Base-by-base conservation (phyloP, 768 basidiomycete genomes). In the Nidula microcarpa region DNA sequence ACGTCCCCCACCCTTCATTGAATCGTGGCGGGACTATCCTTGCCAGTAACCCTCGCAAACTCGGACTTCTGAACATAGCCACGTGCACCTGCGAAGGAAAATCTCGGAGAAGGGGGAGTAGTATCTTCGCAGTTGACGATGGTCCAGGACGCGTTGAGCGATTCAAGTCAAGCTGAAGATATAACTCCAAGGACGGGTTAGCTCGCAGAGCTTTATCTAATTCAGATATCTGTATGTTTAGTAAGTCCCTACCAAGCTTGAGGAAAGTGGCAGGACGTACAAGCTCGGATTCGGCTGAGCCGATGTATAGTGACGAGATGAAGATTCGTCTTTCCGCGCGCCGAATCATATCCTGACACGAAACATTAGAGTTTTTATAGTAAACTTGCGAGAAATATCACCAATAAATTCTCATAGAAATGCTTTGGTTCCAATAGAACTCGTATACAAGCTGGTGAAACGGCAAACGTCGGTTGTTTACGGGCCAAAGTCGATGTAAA, bases 1-100 rank as follows among this genome's bases (percentile, higher is more conserved):
- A 98, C 1, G 95, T 93, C 0, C 95, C 96, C 91, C 94, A 98
- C 1, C 95, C 97, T 71, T 99, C 97, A 61, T 99, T 96, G 70
- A 93, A 97, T 51, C 97, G 78, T 18, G 90, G 87, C 6, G 97
- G 97, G 6, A 98, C 86, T 32, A 96, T 55, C 52, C 76, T 80
- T 33, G 89, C 82, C 66, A 91, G 75, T 30, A 91, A 53, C 0
- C 91, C 89, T 14, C 84, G 78, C 32, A 98, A 77, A 49, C 84
- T 89, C 0, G 97, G 96, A 62, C 91, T 94, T 46, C 91, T 83
- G 60, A 94, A 99, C 57, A 98, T 77, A 36, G 85, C 84, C 7
- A 96, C 74, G 54, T 85, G 84, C 7, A 93, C 85, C 44, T 89
- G 80, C 14, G 81, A 69, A 0, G 87, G 87, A 67, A 87, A 90